Conservation (phyloP, 2,329 filamentous ascomycete genomes). For the Alternaria tenuissima region DNA sequence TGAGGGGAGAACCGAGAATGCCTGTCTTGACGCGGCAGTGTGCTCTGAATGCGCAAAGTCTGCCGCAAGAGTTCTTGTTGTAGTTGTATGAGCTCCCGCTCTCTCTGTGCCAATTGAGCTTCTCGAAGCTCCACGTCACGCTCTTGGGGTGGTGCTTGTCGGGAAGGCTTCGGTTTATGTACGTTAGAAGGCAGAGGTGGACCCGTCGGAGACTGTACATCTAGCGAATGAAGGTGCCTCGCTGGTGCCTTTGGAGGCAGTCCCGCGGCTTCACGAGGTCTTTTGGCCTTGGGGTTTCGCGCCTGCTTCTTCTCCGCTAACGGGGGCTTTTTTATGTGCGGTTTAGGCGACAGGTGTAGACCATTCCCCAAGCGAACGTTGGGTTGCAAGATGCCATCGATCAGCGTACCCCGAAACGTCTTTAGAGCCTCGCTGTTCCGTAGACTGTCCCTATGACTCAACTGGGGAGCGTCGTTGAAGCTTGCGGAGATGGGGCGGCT, state of each 20-base stretch:
- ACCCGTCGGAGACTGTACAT: background rate
- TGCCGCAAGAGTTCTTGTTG: slow-evolving; percentile 16
- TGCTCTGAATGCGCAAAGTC: slow-evolving; percentile 3
- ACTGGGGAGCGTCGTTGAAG: slow-evolving; percentile 6
- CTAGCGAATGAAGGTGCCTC: background rate
- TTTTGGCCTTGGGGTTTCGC: background rate
- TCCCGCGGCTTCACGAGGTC: background rate
- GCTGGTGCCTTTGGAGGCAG: background rate
- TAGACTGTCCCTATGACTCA: background rate
- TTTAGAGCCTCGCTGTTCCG: slow-evolving; percentile 12
- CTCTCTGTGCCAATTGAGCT: slow-evolving; percentile 12
- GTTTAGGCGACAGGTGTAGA: slow-evolving; percentile 12
- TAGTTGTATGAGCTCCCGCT: slow-evolving; percentile 15
- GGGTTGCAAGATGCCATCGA: slow-evolving; percentile 29
- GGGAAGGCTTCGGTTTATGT: background rate
- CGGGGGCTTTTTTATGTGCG: slow-evolving; percentile 5
- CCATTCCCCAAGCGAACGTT: slow-evolving; percentile 32
- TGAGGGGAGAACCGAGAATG: background rate
- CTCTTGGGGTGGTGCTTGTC: background rate
- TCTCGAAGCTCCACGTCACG: slow-evolving; percentile 14
- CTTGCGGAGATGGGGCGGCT: slow-evolving; percentile 7
- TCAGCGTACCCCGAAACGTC: slow-evolving; percentile 30
- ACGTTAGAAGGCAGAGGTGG: background rate
- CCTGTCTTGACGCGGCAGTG: background rate
- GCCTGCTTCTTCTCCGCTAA: slow-evolving; percentile 1